Percentiles rank a stretch among this genome's conserved stretches.
phyloP scores from a whole-genome alignment of 306 rosid species.

The Styphnolobium japonicum region DNA sequence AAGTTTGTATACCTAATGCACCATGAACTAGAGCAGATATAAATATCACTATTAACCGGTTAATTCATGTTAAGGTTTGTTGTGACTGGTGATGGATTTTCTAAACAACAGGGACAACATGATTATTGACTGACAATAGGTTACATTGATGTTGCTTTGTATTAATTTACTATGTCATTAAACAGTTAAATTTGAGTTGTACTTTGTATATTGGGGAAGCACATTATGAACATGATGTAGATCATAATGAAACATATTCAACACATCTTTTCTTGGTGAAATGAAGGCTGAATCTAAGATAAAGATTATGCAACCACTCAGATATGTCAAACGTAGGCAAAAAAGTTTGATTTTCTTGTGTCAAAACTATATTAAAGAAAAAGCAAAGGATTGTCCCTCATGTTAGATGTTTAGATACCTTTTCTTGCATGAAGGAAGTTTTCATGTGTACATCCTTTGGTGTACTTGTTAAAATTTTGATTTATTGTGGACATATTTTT shows the following conservation, averaged over 20 bases:
- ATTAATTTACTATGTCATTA: slow-evolving; percentile 7
- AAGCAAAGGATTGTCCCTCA: neutral
- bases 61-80: neutral
- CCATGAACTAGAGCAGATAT: neutral
- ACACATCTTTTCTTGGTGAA: neutral
- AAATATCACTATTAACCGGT: neutral
- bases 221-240: neutral
- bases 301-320: neutral
- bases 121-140: neutral
- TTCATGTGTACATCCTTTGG: neutral
- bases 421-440: neutral
- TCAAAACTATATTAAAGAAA: neutral
- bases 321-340: neutral
- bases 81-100: neutral
- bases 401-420: neutral
- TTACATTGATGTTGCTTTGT: slow-evolving; percentile 6
- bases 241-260: neutral
- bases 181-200: neutral
- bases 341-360: neutral
- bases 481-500: neutral
- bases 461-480: neutral
- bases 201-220: neutral
- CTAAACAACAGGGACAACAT: neutral
- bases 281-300: neutral
- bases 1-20: neutral